Evolutionary conservation across 2,329 filamentous ascomycete genomes (phyloP), one percentile per base, ranked within the genome.

Genomic region (Cercospora sojina): DNA sequence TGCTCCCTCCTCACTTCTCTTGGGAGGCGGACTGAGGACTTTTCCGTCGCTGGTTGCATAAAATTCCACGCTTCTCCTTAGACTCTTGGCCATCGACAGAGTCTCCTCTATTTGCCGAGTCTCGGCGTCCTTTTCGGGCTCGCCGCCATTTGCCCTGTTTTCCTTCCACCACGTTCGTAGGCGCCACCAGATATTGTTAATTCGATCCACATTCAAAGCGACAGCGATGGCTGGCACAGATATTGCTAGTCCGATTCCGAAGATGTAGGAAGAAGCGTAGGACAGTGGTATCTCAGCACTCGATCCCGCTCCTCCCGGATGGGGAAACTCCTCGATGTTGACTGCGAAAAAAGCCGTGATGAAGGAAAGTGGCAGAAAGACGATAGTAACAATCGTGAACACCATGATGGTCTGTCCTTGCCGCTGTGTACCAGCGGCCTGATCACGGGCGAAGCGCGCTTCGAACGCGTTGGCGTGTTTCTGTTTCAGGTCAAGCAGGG

Each of bases 391-490:
- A 55, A 87, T 83, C 3, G 85, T 87, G 71, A 87, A 87, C 7
- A 87, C 83, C 82, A 87, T 84, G 67, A 87, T 83, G 0, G 83
- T 86, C 64, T 84, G 84, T 2, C 79, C 83, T 77, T 89, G 82
- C 7, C 83, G 80, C 0, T 86, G 85, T 0, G 87, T 88, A 0
- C 85, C 84, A 2, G 85, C 83, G 0, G 88, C 87, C 74, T 89
- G 87, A 59, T 89, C 85, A 18, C 84, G 80, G 0, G 85, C 83
- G 61, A 85, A 89, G 2, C 87, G 84, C 1, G 87, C 88, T 73
- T 90, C 88, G 56, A 89, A 85, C 0, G 86, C 87, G 76, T 90
- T 90, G 69, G 87, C 87, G 65, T 90, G 87, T 75, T 90, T 90
- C 71, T 90, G 88, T 72, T 90, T 90, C 0, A 90, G 81, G 69